These are phyloP conservation scores for Rhododendron ferrugineum DNA, from an alignment of 148 eudicot genomes.

Conservation along the genomic window DNA sequence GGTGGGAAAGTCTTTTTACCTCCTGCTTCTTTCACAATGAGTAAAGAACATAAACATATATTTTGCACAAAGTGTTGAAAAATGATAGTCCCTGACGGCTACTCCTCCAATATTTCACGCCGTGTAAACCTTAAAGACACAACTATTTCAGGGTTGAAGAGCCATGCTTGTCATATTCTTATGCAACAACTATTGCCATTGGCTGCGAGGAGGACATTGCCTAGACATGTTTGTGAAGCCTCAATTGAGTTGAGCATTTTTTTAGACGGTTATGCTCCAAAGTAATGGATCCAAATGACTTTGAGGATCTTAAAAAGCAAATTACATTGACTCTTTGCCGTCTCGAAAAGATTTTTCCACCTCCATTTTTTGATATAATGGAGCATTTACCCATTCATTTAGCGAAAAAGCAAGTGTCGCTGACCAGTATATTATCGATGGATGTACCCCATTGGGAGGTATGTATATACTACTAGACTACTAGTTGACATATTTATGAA, in stretches of 20 bases:
- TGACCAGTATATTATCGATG: background rate
- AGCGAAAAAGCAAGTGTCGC: background rate
- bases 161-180: background rate
- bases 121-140: background rate
- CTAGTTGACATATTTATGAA: too few relatives aligned
- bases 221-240: background rate
- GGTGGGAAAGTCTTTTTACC: background rate
- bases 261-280: background rate
- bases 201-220: background rate
- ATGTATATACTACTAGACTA: too few relatives aligned
- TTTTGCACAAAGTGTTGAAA: background rate
- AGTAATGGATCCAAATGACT: background rate
- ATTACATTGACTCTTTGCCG: background rate
- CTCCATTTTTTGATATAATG: conserved; percentile 6
- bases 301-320: background rate
- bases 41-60: background rate
- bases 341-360: background rate
- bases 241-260: background rate
- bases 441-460: conserved; percentile 1
- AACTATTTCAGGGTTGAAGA: background rate
- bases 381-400: background rate
- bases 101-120: background rate
- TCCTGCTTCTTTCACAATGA: background rate
- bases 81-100: background rate
- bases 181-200: background rate